phyloP scores from a whole-genome alignment of 495 filamentous ascomycete species.

The Staphylotrichum longicolle region DNA sequence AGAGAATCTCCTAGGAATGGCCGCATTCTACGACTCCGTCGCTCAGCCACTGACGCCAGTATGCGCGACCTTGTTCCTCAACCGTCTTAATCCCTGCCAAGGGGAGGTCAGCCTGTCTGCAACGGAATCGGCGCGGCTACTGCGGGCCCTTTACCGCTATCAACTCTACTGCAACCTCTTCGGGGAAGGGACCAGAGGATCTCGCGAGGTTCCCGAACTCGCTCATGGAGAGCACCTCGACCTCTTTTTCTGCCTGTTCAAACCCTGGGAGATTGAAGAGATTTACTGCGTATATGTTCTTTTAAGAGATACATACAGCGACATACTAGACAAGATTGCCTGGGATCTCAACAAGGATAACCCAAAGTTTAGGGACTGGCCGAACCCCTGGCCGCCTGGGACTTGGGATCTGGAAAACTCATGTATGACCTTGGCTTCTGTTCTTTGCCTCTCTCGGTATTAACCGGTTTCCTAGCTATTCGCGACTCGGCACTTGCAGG shows the following conservation, averaged over 20 bases:
- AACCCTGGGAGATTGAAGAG: constrained; percentile 26
- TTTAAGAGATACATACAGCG: not conserved
- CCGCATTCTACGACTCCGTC: constrained; percentile 27
- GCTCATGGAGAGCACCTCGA: not conserved
- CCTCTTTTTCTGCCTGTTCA: constrained; percentile 7
- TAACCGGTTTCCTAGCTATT: not conserved
- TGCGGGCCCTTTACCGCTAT: constrained; percentile 34
- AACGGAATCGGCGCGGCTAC: constrained; percentile 25
- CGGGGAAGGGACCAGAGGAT: constrained; percentile 10
- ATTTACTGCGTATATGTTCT: constrained; percentile 6
- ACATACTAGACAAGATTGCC: not conserved
- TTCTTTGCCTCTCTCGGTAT: not conserved
- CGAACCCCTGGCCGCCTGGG: not conserved
- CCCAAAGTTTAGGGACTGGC: constrained; percentile 12
- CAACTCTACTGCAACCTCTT: constrained; percentile 34
- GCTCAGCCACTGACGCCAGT: constrained; percentile 22
- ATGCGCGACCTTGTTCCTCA: constrained; percentile 19
- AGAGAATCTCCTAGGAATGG: constrained; percentile 20
- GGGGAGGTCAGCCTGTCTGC: constrained; percentile 15
- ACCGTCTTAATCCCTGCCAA: not conserved
- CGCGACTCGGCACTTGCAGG: not conserved
- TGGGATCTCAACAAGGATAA: not conserved
- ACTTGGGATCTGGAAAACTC: not conserved
- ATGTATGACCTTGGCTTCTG: not conserved
- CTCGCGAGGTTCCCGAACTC: too few relatives aligned